phyloP scores from a whole-genome alignment of 495 filamentous ascomycete genomes.

The Podospora fimiseda region DNA sequence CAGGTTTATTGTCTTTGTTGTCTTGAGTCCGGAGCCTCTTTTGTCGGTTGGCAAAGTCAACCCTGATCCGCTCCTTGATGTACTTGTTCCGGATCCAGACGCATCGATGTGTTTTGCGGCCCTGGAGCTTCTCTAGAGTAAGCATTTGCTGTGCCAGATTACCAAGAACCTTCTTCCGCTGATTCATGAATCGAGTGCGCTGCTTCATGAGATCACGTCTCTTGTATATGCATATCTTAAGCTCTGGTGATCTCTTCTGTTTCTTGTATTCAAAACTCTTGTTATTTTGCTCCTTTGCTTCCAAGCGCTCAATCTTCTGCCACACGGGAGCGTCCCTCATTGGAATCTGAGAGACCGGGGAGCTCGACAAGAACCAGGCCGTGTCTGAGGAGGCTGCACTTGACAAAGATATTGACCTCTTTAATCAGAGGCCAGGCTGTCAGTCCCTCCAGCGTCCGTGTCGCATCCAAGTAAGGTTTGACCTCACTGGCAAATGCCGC shows the following conservation, averaged over 20 bases:
- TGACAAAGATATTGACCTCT: slow-evolving; percentile 19
- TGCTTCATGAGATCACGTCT: background rate
- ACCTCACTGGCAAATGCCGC: slow-evolving; percentile 10
- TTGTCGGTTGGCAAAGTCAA: slow-evolving; percentile 4
- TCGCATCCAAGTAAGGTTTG: slow-evolving; percentile 18
- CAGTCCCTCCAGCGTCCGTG: background rate
- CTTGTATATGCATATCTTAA: background rate
- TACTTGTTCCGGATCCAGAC: slow-evolving; percentile 6
- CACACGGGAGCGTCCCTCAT: slow-evolving; percentile 12
- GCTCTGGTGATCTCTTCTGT: no score
- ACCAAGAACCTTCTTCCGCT: background rate
- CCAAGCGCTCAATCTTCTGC: slow-evolving; percentile 17
- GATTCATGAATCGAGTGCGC: background rate
- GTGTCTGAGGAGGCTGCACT: slow-evolving; percentile 14
- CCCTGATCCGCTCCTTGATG: slow-evolving; percentile 7
- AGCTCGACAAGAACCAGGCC: slow-evolving; percentile 22
- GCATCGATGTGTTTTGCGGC: slow-evolving; percentile 6
- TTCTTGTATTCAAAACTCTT: no score
- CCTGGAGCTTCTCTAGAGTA: background rate
- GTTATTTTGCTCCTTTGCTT: slow-evolving; percentile 16
- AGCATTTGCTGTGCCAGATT: background rate
- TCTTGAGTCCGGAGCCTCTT: background rate
- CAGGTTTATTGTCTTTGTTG: background rate
- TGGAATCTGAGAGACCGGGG: slow-evolving; percentile 18
- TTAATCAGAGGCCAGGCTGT: slow-evolving; percentile 22